These are phyloP conservation scores for Avena atlantica DNA, from an alignment of 176 grass and related monocot genomes.

Conservation along the genomic window DNA sequence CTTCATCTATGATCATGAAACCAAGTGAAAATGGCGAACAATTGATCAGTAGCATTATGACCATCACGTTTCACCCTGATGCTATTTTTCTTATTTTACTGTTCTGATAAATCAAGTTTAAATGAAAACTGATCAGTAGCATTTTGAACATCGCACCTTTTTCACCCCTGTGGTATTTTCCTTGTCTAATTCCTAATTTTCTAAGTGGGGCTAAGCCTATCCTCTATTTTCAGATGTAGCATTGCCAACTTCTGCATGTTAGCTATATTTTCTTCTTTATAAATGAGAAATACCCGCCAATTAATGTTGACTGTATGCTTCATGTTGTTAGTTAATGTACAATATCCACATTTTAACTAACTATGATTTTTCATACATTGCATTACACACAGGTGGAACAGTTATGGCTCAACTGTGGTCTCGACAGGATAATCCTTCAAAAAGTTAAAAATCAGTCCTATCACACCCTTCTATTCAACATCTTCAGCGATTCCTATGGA, in stretches of 20 bases:
- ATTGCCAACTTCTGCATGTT: neutral
- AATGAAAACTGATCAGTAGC: neutral
- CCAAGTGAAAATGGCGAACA: neutral
- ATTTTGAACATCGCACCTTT: neutral
- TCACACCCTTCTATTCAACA: slow-evolving; percentile 27
- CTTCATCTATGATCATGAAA: neutral
- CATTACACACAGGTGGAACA: slow-evolving; percentile 55
- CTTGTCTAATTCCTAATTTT: neutral
- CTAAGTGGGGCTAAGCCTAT: neutral
- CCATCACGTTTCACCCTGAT: neutral
- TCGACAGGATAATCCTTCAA: slow-evolving; percentile 43
- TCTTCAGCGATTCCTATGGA: neutral
- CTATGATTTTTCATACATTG: slow-evolving; percentile 30
- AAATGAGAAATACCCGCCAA: neutral
- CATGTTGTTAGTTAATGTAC: neutral
- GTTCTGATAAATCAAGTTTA: neutral
- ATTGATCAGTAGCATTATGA: slow-evolving; percentile 5
- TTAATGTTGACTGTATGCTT: slow-evolving; percentile 11
- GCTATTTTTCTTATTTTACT: neutral
- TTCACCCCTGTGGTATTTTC: neutral
- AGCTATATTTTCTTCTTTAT: neutral
- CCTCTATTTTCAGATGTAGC: slow-evolving; percentile 6
- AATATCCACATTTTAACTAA: neutral
- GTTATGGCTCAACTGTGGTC: slow-evolving; percentile 47
- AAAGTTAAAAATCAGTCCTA: slow-evolving; percentile 39